These are phyloP conservation scores for Hirsutella rhossiliensis DNA, from an alignment of 2,329 filamentous ascomycete species.

Conservation along the genomic window DNA sequence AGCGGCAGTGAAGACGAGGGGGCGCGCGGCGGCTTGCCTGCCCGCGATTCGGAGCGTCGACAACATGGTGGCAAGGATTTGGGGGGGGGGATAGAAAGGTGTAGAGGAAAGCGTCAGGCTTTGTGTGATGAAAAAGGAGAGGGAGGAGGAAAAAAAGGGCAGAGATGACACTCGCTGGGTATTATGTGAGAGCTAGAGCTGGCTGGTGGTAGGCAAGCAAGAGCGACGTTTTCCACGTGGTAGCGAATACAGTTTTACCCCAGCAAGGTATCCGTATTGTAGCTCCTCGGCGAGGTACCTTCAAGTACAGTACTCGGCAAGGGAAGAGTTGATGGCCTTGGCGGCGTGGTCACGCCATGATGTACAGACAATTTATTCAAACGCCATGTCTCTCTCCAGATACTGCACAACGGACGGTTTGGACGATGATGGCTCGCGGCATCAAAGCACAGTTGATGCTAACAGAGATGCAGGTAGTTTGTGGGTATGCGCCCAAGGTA, in stretches of 20 bases:
- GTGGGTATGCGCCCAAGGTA: too few relatives aligned
- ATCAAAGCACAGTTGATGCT: too few relatives aligned
- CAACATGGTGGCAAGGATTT: conserved; percentile 29
- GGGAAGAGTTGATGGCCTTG: too few relatives aligned
- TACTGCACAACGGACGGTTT: too few relatives aligned
- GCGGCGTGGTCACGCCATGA: too few relatives aligned
- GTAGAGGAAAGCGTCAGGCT: neutral
- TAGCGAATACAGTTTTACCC: neutral
- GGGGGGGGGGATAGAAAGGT: conserved; percentile 1
- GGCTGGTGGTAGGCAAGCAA: neutral
- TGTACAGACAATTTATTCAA: too few relatives aligned
- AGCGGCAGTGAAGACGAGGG: conserved; percentile 26
- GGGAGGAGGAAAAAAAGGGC: neutral
- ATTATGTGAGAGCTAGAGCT: neutral
- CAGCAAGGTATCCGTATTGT: too few relatives aligned
- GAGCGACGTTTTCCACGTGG: neutral
- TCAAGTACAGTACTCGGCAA: too few relatives aligned
- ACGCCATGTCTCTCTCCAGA: too few relatives aligned
- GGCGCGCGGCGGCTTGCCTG: conserved; percentile 33
- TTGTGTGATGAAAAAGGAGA: neutral
- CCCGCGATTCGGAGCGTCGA: conserved; percentile 41
- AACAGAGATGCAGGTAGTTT: too few relatives aligned
- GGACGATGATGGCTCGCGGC: too few relatives aligned
- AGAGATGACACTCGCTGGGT: neutral
- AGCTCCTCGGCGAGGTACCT: too few relatives aligned